Evolutionary conservation across 2,329 filamentous ascomycete genomes (phyloP).

Genomic region (Colletotrichum caudatum): DNA sequence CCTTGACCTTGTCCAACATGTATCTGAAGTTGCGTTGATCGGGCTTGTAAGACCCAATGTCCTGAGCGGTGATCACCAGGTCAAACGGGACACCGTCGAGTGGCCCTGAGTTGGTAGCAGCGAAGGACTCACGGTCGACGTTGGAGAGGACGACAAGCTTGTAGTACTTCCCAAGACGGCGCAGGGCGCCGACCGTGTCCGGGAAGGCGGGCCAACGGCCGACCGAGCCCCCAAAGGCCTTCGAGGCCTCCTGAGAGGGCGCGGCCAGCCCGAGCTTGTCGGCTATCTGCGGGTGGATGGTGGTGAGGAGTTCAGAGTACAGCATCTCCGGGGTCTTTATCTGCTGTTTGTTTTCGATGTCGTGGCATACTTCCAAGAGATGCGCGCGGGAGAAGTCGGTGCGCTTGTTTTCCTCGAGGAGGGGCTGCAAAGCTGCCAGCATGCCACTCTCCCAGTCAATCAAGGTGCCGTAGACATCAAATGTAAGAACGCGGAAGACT

Average conservation of each 20-base stretch:
- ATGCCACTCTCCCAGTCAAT: slow-evolving; percentile 83
- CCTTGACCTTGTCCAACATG: slow-evolving; percentile 66
- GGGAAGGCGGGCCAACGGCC: slow-evolving; percentile 69
- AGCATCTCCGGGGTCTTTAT: slow-evolving; percentile 64
- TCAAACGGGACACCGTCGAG: slow-evolving; percentile 67
- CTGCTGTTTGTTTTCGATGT: slow-evolving; percentile 64
- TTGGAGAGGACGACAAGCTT: slow-evolving; percentile 71
- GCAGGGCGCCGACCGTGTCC: slow-evolving; percentile 68
- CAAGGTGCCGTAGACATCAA: slow-evolving; percentile 85
- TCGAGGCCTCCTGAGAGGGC: slow-evolving; percentile 54
- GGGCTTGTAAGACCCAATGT: slow-evolving; percentile 80
- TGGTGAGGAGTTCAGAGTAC: slow-evolving; percentile 71
- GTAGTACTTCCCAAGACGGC: slow-evolving; percentile 61
- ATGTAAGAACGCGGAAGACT: slow-evolving; percentile 65
- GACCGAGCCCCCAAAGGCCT: slow-evolving; percentile 64
- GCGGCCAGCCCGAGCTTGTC: slow-evolving; percentile 53
- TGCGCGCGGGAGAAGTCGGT: slow-evolving; percentile 51
- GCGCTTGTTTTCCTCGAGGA: slow-evolving; percentile 53
- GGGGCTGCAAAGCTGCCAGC: slow-evolving; percentile 63
- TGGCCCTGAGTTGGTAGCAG: slow-evolving; percentile 56
- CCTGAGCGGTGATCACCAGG: slow-evolving; percentile 74
- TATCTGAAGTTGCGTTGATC: slow-evolving; percentile 74
- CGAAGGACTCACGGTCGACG: slow-evolving; percentile 66
- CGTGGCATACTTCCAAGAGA: slow-evolving; percentile 57
- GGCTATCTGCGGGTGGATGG: slow-evolving; percentile 61